Percentiles rank a stretch among this genome's conserved stretches.
These are phyloP conservation scores for Talaromyces sp. DNA, from an alignment of 2,329 filamentous ascomycete species.

Conservation along the genomic window DNA sequence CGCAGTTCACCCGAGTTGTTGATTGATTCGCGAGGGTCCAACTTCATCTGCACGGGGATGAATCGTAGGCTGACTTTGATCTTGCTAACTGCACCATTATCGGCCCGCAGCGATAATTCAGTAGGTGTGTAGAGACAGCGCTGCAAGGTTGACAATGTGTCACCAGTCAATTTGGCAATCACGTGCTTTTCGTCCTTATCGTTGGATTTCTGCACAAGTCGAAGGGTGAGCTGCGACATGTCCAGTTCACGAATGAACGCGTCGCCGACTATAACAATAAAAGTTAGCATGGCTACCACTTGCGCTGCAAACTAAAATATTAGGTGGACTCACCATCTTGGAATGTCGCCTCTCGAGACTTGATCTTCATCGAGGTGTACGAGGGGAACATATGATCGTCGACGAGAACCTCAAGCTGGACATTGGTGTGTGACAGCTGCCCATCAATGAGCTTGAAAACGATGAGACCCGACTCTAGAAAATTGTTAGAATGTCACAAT, in stretches of 20 bases:
- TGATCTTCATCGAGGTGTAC: slow-evolving; percentile 75
- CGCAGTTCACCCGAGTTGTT: slow-evolving; percentile 97
- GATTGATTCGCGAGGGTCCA: slow-evolving; percentile 93
- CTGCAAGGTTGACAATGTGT: slow-evolving; percentile 81
- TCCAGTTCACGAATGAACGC: slow-evolving; percentile 97
- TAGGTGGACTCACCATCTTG: slow-evolving; percentile 64
- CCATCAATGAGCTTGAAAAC: slow-evolving; percentile 93
- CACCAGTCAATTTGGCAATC: slow-evolving; percentile 77
- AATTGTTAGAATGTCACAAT: slow-evolving; percentile 32
- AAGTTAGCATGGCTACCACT: not conserved
- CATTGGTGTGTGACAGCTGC: slow-evolving; percentile 71
- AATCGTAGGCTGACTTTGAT: slow-evolving; percentile 93
- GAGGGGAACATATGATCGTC: slow-evolving; percentile 93
- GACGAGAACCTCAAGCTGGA: slow-evolving; percentile 81
- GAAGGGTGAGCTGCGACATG: slow-evolving; percentile 86
- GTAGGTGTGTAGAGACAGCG: slow-evolving; percentile 91
- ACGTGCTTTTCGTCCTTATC: slow-evolving; percentile 67
- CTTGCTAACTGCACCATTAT: slow-evolving; percentile 70
- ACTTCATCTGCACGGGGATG: slow-evolving; percentile 86
- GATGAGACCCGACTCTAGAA: slow-evolving; percentile 76
- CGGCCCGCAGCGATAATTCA: slow-evolving; percentile 71
- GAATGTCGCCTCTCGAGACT: slow-evolving; percentile 66
- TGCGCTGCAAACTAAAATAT: not conserved
- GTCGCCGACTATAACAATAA: slow-evolving; percentile 63
- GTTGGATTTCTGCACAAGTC: slow-evolving; percentile 74